Conservation (phyloP, 768 basidiomycete species). For the Brasilioporus rufonigricans region DNA sequence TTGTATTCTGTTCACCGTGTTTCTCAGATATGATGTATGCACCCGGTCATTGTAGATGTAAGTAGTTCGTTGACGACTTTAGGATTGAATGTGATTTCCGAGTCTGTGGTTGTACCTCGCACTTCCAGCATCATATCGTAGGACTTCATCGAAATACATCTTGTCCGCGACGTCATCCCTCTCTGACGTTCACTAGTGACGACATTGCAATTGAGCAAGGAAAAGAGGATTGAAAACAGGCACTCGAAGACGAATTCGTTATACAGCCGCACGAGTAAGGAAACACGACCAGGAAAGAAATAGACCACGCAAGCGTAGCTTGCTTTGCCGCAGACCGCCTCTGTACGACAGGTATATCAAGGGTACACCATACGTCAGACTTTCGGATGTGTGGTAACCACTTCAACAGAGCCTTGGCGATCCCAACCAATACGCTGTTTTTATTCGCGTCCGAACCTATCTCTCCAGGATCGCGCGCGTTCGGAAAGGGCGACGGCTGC, state of each 20-base stretch:
- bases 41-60: no score
- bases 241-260: neutral
- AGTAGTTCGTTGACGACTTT: no score
- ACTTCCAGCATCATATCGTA: no score
- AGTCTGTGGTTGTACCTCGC: no score
- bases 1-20: neutral
- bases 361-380: neutral
- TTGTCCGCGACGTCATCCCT: no score
- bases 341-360: neutral
- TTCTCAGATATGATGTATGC: no score
- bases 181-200: no score
- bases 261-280: neutral
- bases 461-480: no score
- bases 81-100: no score
- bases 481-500: slow-evolving; percentile 34
- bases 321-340: neutral
- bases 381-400: neutral
- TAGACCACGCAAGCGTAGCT: neutral
- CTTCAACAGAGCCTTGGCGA: neutral
- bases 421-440: neutral
- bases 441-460: neutral
- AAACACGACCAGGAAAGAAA: neutral
- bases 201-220: no score
- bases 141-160: no score
- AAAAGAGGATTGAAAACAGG: neutral